Conservation (phyloP, 441 rosid species). For the Pelargonium citronellum region DNA sequence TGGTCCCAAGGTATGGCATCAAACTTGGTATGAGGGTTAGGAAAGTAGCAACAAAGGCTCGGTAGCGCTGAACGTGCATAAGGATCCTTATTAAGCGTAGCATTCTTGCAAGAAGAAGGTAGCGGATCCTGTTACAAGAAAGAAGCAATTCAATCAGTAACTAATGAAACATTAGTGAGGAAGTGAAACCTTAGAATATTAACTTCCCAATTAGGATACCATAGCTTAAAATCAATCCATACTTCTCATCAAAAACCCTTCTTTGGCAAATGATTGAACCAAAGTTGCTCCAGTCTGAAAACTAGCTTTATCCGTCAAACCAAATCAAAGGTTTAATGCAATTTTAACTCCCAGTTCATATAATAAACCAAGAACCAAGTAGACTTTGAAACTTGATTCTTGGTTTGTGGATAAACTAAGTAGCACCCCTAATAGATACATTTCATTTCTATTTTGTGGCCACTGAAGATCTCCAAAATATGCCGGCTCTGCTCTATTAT, state of each 20-base stretch:
- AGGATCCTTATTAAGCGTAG: conserved; percentile 79
- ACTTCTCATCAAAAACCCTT: neutral
- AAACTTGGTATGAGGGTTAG: conserved; percentile 86
- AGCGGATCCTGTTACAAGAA: conserved; percentile 74
- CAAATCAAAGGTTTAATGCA: neutral
- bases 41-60: conserved; percentile 91
- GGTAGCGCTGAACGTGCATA: conserved; percentile 66
- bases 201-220: neutral
- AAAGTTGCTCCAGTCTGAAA: neutral
- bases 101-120: conserved; percentile 94
- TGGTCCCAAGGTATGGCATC: conserved; percentile 91
- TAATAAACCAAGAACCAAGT: too few relatives aligned
- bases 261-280: neutral
- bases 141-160: conserved; percentile 8
- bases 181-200: neutral
- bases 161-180: conserved; percentile 9
- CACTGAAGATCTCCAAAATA: neutral
- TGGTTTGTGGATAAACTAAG: neutral
- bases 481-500: neutral
- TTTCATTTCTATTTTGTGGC: neutral
- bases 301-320: neutral
- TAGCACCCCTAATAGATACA: neutral
- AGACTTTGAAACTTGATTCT: neutral
- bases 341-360: neutral
- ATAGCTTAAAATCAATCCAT: neutral